phyloP scores from a whole-genome alignment of 768 basidiomycete species.

The Suillus subalutaceus region DNA sequence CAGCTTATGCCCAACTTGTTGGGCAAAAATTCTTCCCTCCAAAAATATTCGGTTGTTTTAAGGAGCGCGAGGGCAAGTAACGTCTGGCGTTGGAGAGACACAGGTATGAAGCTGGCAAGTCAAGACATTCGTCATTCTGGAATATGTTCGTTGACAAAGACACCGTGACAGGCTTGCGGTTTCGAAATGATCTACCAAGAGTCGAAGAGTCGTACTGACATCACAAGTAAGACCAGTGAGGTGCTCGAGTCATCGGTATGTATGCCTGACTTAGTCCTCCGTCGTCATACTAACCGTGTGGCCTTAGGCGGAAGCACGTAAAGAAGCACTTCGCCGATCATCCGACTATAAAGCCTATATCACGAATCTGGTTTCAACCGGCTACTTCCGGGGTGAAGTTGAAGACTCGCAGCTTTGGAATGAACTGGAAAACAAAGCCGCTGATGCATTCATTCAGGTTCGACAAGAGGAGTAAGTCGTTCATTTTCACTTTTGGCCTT shows the following conservation, averaged over 20 bases:
- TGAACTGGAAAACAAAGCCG: slow-evolving; percentile 71
- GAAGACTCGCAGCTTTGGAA: slow-evolving; percentile 82
- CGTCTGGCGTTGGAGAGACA: slow-evolving; percentile 79
- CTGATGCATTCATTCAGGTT: slow-evolving; percentile 61
- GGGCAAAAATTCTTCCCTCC: slow-evolving; percentile 94
- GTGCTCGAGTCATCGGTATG: slow-evolving; percentile 52
- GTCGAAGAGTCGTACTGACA: slow-evolving; percentile 59
- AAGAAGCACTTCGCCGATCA: slow-evolving; percentile 68
- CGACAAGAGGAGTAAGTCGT: slow-evolving; percentile 67
- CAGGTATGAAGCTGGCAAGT: slow-evolving; percentile 92
- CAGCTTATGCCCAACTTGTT: slow-evolving; percentile 90
- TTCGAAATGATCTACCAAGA: slow-evolving; percentile 97
- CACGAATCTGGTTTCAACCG: slow-evolving; percentile 57
- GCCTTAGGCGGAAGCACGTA: slow-evolving; percentile 60
- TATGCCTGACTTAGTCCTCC: slow-evolving; percentile 4
- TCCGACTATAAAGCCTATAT: slow-evolving; percentile 74
- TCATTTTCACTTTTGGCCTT: background rate
- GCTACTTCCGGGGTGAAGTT: slow-evolving; percentile 80
- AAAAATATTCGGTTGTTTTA: slow-evolving; percentile 80
- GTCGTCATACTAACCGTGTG: background rate
- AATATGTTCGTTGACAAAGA: background rate
- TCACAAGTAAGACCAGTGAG: slow-evolving; percentile 38
- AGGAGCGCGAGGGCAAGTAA: slow-evolving; percentile 61
- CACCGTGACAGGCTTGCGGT: slow-evolving; percentile 70
- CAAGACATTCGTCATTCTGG: background rate